Percentiles rank a stretch among this genome's conserved stretches.
These are phyloP conservation scores for Hemisphaericaspora nanyangensis DNA, from an alignment of 805 yeast species.

Conservation along the genomic window DNA sequence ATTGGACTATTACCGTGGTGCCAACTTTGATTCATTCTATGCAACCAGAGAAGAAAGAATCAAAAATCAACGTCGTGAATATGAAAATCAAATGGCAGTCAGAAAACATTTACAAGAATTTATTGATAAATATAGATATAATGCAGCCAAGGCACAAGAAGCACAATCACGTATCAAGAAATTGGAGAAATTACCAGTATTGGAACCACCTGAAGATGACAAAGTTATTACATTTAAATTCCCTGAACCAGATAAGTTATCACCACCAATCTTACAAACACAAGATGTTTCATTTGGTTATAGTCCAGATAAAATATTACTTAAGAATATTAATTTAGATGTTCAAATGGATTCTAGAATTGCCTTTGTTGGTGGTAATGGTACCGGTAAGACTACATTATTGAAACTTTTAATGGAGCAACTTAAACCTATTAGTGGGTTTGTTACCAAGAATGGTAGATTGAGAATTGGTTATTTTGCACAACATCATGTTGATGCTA, in stretches of 20 bases:
- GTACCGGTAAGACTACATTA: slow-evolving; percentile 97
- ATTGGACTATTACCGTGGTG: slow-evolving; percentile 90
- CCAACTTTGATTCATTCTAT: slow-evolving; percentile 90
- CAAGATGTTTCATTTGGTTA: slow-evolving; percentile 88
- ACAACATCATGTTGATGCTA: slow-evolving; percentile 97
- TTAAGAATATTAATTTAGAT: slow-evolving; percentile 79
- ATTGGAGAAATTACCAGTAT: slow-evolving; percentile 85
- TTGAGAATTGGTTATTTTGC: slow-evolving; percentile 95
- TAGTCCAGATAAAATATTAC: slow-evolving; percentile 55
- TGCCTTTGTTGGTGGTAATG: slow-evolving; percentile 97
- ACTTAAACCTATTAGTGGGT: slow-evolving; percentile 71
- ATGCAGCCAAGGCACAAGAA: slow-evolving; percentile 96
- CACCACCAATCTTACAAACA: slow-evolving; percentile 91
- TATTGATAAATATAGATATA: slow-evolving; percentile 94
- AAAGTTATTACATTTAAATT: slow-evolving; percentile 79
- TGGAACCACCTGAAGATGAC: slow-evolving; percentile 95
- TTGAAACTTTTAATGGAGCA: slow-evolving; percentile 81
- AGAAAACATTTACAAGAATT: slow-evolving; percentile 91
- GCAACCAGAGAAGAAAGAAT: slow-evolving; percentile 92
- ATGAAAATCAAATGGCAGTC: slow-evolving; percentile 95
- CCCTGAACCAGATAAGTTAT: slow-evolving; percentile 90
- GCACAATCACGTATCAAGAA: slow-evolving; percentile 98
- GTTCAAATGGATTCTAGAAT: slow-evolving; percentile 93
- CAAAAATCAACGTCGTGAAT: slow-evolving; percentile 89
- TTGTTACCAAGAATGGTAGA: slow-evolving; percentile 75